Conservation (phyloP, 176 grass and related monocot species). For the Metroxylon sagu region DNA sequence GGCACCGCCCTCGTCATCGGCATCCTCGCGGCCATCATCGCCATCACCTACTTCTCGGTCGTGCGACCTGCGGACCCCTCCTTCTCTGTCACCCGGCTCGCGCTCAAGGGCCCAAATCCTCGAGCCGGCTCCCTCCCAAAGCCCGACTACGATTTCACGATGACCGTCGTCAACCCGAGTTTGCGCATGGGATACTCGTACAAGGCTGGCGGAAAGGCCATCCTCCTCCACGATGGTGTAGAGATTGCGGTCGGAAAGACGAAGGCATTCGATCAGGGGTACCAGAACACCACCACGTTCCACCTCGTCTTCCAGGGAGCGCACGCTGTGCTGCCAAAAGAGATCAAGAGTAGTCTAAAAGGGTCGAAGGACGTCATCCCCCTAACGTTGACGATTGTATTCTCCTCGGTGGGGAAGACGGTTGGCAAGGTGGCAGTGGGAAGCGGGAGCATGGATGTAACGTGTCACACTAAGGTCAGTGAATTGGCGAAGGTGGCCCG, state of each 20-base stretch:
- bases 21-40: constrained; percentile 14
- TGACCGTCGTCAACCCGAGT: constrained; percentile 58
- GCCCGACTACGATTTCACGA: constrained; percentile 39
- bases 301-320: constrained; percentile 22
- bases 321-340: constrained; percentile 19
- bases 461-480: constrained; percentile 27
- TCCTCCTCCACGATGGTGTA: constrained; percentile 11
- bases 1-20: neutral
- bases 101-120: constrained; percentile 17
- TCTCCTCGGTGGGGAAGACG: constrained; percentile 32
- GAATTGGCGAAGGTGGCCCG: constrained; percentile 38
- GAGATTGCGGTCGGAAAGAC: constrained; percentile 29
- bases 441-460: constrained; percentile 25
- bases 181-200: constrained; percentile 45
- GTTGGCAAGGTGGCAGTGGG: constrained; percentile 39
- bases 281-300: constrained; percentile 39
- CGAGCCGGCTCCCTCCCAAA: neutral
- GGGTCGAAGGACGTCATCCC: constrained; percentile 27
- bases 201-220: constrained; percentile 20
- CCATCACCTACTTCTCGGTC: constrained; percentile 18
- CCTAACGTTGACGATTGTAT: constrained; percentile 24
- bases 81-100: constrained; percentile 42
- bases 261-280: constrained; percentile 31
- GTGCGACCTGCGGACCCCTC: constrained; percentile 34
- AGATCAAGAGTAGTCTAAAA: constrained; percentile 25